Conservation (phyloP, 306 rosid species). For the Castanea crenata region DNA sequence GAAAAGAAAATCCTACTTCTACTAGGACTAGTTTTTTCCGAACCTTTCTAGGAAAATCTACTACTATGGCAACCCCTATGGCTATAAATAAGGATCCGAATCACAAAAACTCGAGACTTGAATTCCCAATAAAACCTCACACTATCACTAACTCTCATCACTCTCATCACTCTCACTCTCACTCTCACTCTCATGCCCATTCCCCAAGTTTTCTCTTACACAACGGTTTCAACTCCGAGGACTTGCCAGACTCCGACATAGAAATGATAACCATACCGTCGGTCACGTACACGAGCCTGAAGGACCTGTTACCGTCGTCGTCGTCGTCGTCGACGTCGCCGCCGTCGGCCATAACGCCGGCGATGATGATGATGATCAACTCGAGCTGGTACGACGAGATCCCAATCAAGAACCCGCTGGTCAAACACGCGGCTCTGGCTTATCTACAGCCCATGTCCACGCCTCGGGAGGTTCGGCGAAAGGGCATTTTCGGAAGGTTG, state of each 20-base stretch:
- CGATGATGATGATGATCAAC: not conserved
- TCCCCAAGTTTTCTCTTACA: conserved; percentile 25
- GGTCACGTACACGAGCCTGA: conserved; percentile 50
- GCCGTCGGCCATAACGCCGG: conserved; percentile 10
- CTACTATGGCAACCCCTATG: conserved; percentile 5
- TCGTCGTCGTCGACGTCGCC: conserved; percentile 2
- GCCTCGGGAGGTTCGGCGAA: conserved; percentile 3
- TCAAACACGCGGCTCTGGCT: conserved; percentile 70
- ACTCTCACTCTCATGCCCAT: not conserved
- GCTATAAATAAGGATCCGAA: not conserved
- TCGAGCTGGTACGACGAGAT: conserved; percentile 55
- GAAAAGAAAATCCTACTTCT: too few relatives aligned
- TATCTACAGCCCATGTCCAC: conserved; percentile 61
- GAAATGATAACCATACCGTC: conserved; percentile 31
- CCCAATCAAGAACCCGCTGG: conserved; percentile 60
- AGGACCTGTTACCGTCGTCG: conserved; percentile 43
- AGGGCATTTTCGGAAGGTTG: conserved; percentile 16
- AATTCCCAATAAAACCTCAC: not conserved
- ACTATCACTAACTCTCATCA: not conserved
- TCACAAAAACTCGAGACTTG: not conserved
- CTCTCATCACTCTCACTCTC: not conserved
- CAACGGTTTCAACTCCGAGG: conserved; percentile 19
- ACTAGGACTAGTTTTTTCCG: too few relatives aligned
- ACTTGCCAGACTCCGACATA: conserved; percentile 20
- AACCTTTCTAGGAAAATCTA: not conserved